phyloP scores from a whole-genome alignment of 305 asterid species.

The Fraxinus nigra region DNA sequence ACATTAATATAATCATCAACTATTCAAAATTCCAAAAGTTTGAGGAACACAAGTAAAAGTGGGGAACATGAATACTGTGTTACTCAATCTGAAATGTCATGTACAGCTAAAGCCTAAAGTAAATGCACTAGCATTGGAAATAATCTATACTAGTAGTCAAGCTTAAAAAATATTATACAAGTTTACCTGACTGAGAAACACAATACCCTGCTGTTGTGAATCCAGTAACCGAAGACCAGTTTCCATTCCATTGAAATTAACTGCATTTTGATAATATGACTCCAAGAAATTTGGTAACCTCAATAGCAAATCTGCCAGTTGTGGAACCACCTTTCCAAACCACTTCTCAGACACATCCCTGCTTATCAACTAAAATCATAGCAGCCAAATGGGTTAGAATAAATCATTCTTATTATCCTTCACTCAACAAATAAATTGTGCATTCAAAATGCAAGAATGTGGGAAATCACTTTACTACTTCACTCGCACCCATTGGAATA shows the following conservation, averaged over 20 bases:
- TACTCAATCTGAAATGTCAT: not conserved
- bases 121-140: not conserved
- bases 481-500: not conserved
- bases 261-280: constrained; percentile 54
- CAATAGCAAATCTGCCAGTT: constrained; percentile 62
- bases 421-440: constrained; percentile 1
- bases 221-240: constrained; percentile 68
- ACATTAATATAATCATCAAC: not conserved
- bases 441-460: not conserved
- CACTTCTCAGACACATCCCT: constrained; percentile 55
- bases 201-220: constrained; percentile 61
- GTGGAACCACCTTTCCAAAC: constrained; percentile 46
- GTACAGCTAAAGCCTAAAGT: not conserved
- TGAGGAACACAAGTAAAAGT: not conserved
- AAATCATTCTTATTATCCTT: not conserved
- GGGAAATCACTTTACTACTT: constrained; percentile 5
- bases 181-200: constrained; percentile 70
- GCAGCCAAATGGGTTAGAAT: not conserved
- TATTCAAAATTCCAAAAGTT: not conserved
- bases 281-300: constrained; percentile 66
- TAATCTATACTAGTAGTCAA: not conserved
- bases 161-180: not conserved
- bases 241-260: constrained; percentile 32
- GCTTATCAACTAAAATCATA: constrained; percentile 51
- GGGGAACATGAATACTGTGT: not conserved